A percentile compares a stretch with the other conserved stretches of the same genome.
These are phyloP conservation scores for Spathaspora hagerdaliae DNA, from an alignment of 805 yeast species.

Conservation along the genomic window DNA sequence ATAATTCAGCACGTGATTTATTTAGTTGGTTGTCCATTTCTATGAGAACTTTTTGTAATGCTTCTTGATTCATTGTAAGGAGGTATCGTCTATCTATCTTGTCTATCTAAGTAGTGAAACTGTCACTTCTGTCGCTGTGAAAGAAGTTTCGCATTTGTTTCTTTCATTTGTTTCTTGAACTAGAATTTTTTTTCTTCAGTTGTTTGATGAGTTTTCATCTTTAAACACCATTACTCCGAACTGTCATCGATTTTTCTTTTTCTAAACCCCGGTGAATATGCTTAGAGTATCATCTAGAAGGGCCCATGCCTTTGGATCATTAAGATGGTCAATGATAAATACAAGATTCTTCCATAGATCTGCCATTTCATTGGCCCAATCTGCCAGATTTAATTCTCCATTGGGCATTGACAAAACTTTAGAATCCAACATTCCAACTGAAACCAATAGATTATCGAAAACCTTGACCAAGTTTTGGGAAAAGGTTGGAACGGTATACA, in stretches of 20 bases:
- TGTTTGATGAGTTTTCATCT: no score
- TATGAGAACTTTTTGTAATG: constrained; percentile 49
- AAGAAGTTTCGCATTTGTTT: no score
- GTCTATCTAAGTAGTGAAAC: no score
- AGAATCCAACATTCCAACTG: constrained; percentile 53
- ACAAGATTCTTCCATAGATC: neutral
- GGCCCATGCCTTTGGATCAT: neutral
- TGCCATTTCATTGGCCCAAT: neutral
- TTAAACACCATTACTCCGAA: no score
- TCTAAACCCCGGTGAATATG: neutral
- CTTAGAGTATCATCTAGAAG: constrained; percentile 1
- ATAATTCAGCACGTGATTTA: constrained; percentile 56
- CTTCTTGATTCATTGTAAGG: constrained; percentile 37
- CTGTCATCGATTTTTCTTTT: no score
- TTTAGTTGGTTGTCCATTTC: constrained; percentile 68
- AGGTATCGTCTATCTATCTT: no score
- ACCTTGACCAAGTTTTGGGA: constrained; percentile 81
- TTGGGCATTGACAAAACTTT: constrained; percentile 29
- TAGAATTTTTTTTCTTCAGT: no score
- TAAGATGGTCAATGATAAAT: neutral
- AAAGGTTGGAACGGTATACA: constrained; percentile 46
- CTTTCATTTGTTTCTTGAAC: no score
- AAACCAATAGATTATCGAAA: constrained; percentile 66
- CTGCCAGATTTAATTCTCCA: constrained; percentile 5
- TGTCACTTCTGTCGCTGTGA: no score